These are phyloP conservation scores for Aspergillus floridensis DNA, from an alignment of 2,329 filamentous ascomycete species.

Conservation along the genomic window DNA sequence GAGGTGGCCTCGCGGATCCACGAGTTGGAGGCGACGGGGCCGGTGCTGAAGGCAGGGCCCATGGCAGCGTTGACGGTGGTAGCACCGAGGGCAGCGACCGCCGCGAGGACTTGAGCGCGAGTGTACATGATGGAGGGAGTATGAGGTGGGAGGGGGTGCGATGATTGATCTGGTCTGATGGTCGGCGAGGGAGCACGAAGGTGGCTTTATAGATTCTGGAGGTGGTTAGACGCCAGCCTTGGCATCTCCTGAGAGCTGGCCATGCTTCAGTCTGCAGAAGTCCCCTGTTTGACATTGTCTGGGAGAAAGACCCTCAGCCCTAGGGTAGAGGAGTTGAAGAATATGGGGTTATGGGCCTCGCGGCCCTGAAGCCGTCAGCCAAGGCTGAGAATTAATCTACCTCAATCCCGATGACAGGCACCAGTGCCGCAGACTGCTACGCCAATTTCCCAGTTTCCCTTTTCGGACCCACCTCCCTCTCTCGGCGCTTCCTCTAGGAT, in stretches of 20 bases:
- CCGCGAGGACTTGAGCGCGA: slow-evolving; percentile 17
- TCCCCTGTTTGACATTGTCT: neutral
- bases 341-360: neutral
- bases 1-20: slow-evolving; percentile 48
- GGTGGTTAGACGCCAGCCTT: neutral
- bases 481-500: neutral
- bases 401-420: neutral
- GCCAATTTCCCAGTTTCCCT: neutral
- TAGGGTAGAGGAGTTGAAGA: neutral
- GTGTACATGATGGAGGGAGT: slow-evolving; percentile 13
- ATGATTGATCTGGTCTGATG: neutral
- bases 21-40: slow-evolving; percentile 40
- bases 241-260: neutral
- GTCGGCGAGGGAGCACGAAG: neutral
- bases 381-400: neutral
- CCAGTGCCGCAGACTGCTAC: slow-evolving; percentile 7
- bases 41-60: slow-evolving; percentile 45
- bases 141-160: neutral
- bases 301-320: neutral
- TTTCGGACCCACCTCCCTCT: neutral
- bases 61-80: slow-evolving; percentile 21
- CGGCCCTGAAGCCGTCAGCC: neutral
- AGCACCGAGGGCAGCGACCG: slow-evolving; percentile 15
- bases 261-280: too few species aligned
- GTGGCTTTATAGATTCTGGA: neutral